Percentiles rank a stretch among this genome's conserved stretches.
Conservation (phyloP, 352 stramenopile species). For the Phytophthora pinifolia region DNA sequence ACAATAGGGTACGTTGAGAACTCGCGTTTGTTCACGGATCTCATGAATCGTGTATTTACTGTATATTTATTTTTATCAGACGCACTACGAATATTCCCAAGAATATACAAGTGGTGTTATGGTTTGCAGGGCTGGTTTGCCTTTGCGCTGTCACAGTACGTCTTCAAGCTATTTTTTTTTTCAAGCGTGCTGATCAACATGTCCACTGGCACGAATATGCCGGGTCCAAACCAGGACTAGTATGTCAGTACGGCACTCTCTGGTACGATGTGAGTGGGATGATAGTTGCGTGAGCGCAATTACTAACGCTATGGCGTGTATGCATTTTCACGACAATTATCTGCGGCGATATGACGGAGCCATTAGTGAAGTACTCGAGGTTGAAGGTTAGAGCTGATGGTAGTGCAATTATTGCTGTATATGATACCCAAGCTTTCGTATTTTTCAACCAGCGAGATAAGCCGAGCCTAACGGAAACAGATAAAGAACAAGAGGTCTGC, state of each 20-base stretch:
- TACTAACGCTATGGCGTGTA: constrained; percentile 8
- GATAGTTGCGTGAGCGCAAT: not conserved
- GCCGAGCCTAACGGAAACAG: constrained; percentile 1
- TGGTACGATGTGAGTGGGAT: constrained; percentile 20
- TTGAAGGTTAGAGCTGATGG: constrained; percentile 43
- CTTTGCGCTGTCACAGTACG: constrained; percentile 86
- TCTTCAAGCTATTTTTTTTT: no score
- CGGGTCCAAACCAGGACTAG: constrained; percentile 90
- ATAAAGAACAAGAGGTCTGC: constrained; percentile 39
- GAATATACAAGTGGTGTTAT: constrained; percentile 94
- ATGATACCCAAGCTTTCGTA: no score
- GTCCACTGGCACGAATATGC: constrained; percentile 88
- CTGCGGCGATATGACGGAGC: constrained; percentile 91
- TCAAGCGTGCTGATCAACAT: no score
- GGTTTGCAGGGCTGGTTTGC: constrained; percentile 88
- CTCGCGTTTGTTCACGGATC: no score
- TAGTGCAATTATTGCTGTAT: no score
- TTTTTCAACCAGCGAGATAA: constrained; percentile 22
- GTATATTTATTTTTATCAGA: constrained; percentile 20
- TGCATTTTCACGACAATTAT: constrained; percentile 97
- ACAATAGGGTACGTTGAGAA: constrained; percentile 43
- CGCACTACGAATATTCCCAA: constrained; percentile 63
- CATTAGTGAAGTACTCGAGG: constrained; percentile 79
- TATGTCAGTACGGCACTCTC: constrained; percentile 74
- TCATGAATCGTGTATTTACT: no score